Evolutionary conservation across 2,329 filamentous ascomycete species (phyloP).

Genomic region (Aspergillus ochraceus): DNA sequence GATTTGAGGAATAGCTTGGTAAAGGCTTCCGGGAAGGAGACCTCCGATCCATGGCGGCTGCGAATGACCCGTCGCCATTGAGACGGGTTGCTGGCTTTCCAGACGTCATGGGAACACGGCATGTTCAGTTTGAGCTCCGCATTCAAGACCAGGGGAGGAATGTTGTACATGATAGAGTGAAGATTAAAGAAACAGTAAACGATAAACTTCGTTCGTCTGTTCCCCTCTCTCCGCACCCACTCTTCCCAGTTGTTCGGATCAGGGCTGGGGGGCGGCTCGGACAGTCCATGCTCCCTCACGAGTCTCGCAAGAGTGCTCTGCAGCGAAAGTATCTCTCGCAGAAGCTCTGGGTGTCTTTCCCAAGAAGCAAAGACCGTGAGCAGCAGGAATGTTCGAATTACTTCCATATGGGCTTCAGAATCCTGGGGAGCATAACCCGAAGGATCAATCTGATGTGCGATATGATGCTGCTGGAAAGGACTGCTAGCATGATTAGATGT

Average conservation of each 20-base stretch:
- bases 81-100: slow-evolving; percentile 53
- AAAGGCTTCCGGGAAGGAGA: slow-evolving; percentile 48
- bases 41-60: slow-evolving; percentile 32
- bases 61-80: slow-evolving; percentile 50
- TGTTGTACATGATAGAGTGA: slow-evolving; percentile 63
- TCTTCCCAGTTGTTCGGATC: slow-evolving; percentile 53
- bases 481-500: slow-evolving; percentile 44
- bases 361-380: slow-evolving; percentile 62
- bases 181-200: slow-evolving; percentile 61
- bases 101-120: slow-evolving; percentile 56
- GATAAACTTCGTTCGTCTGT: slow-evolving; percentile 56
- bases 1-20: slow-evolving; percentile 45
- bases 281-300: slow-evolving; percentile 55
- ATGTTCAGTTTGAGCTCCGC: slow-evolving; percentile 56
- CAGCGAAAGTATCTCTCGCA: slow-evolving; percentile 58
- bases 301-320: slow-evolving; percentile 58
- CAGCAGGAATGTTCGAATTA: slow-evolving; percentile 51
- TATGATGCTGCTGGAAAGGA: slow-evolving; percentile 40
- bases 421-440: slow-evolving; percentile 41
- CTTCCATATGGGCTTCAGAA: slow-evolving; percentile 50
- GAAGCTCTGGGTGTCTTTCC: slow-evolving; percentile 57
- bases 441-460: slow-evolving; percentile 31
- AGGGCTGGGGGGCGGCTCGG: slow-evolving; percentile 29
- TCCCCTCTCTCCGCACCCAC: slow-evolving; percentile 56
- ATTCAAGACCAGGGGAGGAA: slow-evolving; percentile 58